Percentiles rank a stretch among this genome's conserved stretches.
Conservation (phyloP, 495 filamentous ascomycete species). For the Penicillium verhagenii region DNA sequence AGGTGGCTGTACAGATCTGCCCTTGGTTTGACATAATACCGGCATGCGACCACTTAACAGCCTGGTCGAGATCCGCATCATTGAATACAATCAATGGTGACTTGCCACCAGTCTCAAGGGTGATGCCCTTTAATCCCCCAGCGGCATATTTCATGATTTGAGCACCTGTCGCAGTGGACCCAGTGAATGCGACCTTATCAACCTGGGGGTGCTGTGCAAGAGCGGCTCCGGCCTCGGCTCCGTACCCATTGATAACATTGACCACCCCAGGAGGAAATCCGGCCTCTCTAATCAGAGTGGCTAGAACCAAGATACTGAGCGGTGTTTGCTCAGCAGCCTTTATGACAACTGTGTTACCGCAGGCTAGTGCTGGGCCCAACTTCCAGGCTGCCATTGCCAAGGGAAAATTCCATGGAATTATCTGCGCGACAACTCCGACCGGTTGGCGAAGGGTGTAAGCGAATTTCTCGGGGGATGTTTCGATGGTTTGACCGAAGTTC, state of each 20-base stretch:
- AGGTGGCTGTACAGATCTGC: conserved; percentile 87
- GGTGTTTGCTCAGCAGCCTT: conserved; percentile 9
- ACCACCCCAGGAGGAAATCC: conserved; percentile 88
- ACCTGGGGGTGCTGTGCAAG: conserved; percentile 87
- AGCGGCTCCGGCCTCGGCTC: conserved; percentile 79
- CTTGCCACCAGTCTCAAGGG: conserved; percentile 87
- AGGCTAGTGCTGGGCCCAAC: conserved; percentile 6
- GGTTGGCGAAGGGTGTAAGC: conserved; percentile 4
- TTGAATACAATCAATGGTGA: conserved; percentile 87
- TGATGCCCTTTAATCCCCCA: conserved; percentile 87
- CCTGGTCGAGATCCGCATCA: conserved; percentile 83
- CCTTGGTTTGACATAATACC: conserved; percentile 93
- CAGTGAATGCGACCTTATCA: conserved; percentile 91
- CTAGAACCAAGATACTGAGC: neutral
- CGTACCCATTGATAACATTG: conserved; percentile 84
- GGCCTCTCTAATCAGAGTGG: conserved; percentile 39
- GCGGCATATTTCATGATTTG: conserved; percentile 87
- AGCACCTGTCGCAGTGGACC: conserved; percentile 77
- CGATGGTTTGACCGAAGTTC: conserved; percentile 4
- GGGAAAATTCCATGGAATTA: conserved; percentile 92
- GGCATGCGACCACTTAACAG: conserved; percentile 87
- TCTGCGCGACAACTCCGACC: conserved; percentile 89
- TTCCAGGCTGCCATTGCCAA: conserved; percentile 8
- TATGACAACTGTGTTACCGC: conserved; percentile 5
- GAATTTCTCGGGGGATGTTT: neutral